These are phyloP conservation scores for Naganishia albida DNA, from an alignment of 1,284 basidiomycete species.

Conservation along the genomic window DNA sequence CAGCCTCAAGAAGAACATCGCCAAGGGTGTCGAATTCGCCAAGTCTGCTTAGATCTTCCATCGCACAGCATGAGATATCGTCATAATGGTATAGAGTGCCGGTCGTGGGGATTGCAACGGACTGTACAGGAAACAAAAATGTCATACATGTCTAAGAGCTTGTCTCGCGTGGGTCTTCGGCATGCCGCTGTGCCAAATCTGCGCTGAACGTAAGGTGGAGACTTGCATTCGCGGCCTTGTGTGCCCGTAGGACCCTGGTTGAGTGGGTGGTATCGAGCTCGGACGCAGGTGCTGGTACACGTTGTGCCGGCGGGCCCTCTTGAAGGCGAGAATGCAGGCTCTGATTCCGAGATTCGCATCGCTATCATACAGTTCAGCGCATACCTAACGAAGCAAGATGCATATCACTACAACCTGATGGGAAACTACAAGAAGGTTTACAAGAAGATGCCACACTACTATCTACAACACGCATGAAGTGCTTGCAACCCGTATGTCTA, in stretches of 20 bases:
- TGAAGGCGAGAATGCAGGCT: no score
- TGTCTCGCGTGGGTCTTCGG: background rate
- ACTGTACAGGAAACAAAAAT: background rate
- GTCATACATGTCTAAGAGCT: background rate
- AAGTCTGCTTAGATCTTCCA: slow-evolving; percentile 29
- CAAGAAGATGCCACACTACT: background rate
- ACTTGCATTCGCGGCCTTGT: no score
- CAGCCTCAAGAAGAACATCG: slow-evolving; percentile 89
- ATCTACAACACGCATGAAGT: background rate
- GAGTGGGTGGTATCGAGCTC: no score
- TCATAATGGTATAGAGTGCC: no score
- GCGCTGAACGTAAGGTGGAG: no score
- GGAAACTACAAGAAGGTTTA: background rate
- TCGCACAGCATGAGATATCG: background rate
- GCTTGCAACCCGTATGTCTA: background rate
- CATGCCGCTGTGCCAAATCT: no score
- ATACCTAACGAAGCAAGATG: background rate
- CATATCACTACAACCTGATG: background rate
- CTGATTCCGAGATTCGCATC: no score
- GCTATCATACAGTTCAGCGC: background rate
- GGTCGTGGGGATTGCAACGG: slow-evolving; percentile 1
- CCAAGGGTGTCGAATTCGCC: slow-evolving; percentile 85
- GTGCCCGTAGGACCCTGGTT: no score
- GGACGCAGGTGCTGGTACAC: no score
- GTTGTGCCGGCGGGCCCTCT: no score